Conservation (phyloP, 2,329 filamentous ascomycete genomes). For the Acephala macrosclerotiorum region DNA sequence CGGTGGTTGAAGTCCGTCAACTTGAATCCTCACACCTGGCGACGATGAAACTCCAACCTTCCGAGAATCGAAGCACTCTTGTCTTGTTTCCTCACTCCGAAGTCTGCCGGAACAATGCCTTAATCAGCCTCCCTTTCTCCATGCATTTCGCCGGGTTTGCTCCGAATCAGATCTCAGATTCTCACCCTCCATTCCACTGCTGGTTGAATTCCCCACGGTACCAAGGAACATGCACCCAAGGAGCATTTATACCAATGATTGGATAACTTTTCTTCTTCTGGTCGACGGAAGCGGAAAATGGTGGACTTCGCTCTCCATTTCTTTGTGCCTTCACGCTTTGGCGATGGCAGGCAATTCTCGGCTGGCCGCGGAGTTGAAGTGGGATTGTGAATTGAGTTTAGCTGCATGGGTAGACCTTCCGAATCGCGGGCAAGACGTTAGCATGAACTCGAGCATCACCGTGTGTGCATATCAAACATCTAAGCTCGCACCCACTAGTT, state of each 20-base stretch:
- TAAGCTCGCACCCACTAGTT: neutral
- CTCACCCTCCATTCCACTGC: slow-evolving; percentile 9
- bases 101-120: slow-evolving; percentile 6
- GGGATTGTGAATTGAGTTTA: slow-evolving; percentile 26
- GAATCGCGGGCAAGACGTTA: slow-evolving; percentile 13
- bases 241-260: slow-evolving; percentile 14
- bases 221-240: slow-evolving; percentile 11
- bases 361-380: neutral
- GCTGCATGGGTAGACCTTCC: slow-evolving; percentile 17
- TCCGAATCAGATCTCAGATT: neutral
- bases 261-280: slow-evolving; percentile 9
- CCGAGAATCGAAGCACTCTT: neutral
- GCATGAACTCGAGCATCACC: neutral
- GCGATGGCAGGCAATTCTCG: slow-evolving; percentile 10
- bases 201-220: slow-evolving; percentile 19
- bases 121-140: slow-evolving; percentile 10
- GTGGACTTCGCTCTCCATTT: neutral
- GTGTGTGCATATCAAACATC: neutral
- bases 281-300: slow-evolving; percentile 11
- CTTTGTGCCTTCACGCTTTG: neutral
- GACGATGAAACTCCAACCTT: neutral
- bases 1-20: slow-evolving; percentile 5
- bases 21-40: neutral
- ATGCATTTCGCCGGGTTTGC: slow-evolving; percentile 12
- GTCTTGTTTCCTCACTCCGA: neutral